Base-by-base conservation (phyloP, 495 filamentous ascomycete species). In the Aspergillus coremiiformis region DNA sequence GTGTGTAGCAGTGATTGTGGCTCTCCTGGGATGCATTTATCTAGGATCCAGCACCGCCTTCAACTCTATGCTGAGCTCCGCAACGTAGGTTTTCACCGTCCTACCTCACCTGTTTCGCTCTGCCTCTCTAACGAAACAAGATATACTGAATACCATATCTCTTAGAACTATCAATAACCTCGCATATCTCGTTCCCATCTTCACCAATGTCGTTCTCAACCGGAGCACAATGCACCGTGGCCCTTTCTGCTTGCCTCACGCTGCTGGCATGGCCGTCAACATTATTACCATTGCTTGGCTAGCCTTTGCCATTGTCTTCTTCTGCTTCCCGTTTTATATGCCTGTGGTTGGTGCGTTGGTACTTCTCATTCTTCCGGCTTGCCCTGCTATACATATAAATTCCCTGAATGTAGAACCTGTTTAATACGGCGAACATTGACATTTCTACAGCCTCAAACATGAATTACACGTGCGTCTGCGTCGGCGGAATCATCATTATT, bases 11-110 rank as follows among this genome's bases (percentile, higher is more conserved):
- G 55, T 76, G 15, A 67, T 89, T 27, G 75, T 78, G 8, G 84
- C 79, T 3, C 74, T 78, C 14, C 71, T 91, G 1, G 86, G 85
- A 0, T 79, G 76, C 48, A 87, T 91, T 50, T 84, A 84, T 11
- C 66, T 90, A 0, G 85, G 84, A 22, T 80, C 71, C 46, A 78
- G 74, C 2, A 85, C 84, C 0, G 86, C 86, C 0, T 91, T 91
- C 68, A 73, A 78, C 32, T 82, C 83, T 23, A 77, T 90, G 14
- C 60, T 81, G 30, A 87, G 84, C 75, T 89, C 86, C 1, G 62
- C 66, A 4, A 60, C 66, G 64, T 69, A 62, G 17, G 60, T 57
- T 12, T 2, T 32, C 11, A 32, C 11, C 11, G 11, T 32, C 29
- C 3, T 39, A 22, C 15, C 15, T 9, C 0, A 47, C 0, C 21